A percentile compares a stretch with the other conserved stretches of the same genome.
Conservation (phyloP, 495 filamentous ascomycete species). For the Aspergillus diversus region DNA sequence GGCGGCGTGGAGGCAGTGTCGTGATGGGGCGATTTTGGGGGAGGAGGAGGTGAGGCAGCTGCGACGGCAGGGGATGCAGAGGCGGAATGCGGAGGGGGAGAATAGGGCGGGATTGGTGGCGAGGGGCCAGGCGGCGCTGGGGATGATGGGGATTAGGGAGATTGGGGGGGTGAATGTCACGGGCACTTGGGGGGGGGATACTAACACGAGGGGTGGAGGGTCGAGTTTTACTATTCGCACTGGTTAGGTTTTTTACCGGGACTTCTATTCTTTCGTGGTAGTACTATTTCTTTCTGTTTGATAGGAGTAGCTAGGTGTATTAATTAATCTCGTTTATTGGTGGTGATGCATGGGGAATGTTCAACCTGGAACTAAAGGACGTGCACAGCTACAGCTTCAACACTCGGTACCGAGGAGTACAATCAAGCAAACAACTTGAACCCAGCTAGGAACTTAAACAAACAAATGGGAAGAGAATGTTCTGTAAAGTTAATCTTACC, state of each 20-base stretch:
- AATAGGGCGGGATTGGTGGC: constrained; percentile 7
- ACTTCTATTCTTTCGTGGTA: no score
- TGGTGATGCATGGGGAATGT: no score
- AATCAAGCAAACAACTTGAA: no score
- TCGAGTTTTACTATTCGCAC: constrained; percentile 17
- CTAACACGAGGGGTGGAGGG: background rate
- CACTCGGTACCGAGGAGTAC: no score
- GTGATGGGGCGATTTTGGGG: constrained; percentile 16
- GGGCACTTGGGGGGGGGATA: constrained; percentile 17
- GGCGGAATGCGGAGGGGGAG: background rate
- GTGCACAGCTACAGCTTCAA: no score
- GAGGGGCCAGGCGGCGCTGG: constrained; percentile 17
- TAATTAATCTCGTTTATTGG: no score
- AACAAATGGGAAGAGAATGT: no score
- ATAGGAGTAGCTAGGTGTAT: no score
- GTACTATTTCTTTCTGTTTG: no score
- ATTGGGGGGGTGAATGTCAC: constrained; percentile 21
- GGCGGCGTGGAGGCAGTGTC: constrained; percentile 34
- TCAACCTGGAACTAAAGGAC: no score
- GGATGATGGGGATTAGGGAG: constrained; percentile 17
- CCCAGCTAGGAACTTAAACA: no score
- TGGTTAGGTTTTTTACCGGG: background rate
- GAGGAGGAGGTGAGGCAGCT: constrained; percentile 19
- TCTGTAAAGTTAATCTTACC: no score
- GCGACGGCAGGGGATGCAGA: background rate